Base-by-base conservation (phyloP, 1,284 basidiomycete genomes). In the Cutaneotrichosporon spelunceum region DNA sequence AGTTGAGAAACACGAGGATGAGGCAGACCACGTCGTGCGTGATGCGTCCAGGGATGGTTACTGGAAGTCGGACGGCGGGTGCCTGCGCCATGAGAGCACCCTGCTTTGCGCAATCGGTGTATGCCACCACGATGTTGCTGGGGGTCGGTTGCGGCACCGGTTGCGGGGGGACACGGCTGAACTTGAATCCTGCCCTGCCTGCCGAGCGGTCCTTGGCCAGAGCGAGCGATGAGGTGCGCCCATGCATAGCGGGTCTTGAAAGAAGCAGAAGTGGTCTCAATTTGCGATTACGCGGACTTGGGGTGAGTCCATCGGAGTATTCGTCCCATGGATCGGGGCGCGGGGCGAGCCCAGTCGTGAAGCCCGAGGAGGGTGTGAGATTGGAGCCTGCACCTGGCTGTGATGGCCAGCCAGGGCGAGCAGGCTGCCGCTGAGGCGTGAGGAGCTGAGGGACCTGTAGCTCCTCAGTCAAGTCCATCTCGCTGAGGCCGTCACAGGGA, bases 21-120 rank as follows among this genome's bases (percentile, higher is more conserved):
- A 66, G 60, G 48, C 69, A 70, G 56, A 73, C 61, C 7, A 70
- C 21, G 57, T 73, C 72, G 60, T 73, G 69, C 33, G 70, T 64
- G 24, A 72, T 30, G 42, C 65, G 64, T 3, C 63, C 72, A 11
- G 70, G 69, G 10, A 73, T 66, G 13, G 70, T 70, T 23, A 39
- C 42, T 3, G 63, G 57, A 3, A 55, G 54, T n/a, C 26, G 7
- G 54, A 45, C 61, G n/a, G 60, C 53, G 24, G 63, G 61, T 14
- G 50, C 10, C 11, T 29, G 30, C 8, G 26, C 26, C 13, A 24
- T 13, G 6, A 24, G 23, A 2, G 24, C 11, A 47, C 24, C 23
- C 9, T 26, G 45, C 45, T 11, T 23, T 24, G 11, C 45, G 9
- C 23, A 23, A 47, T 24, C 23, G 23, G 45, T 26, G 45, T 47